Evolutionary conservation across 2,329 filamentous ascomycete species (phyloP).

Genomic region (Fusarium redolens): DNA sequence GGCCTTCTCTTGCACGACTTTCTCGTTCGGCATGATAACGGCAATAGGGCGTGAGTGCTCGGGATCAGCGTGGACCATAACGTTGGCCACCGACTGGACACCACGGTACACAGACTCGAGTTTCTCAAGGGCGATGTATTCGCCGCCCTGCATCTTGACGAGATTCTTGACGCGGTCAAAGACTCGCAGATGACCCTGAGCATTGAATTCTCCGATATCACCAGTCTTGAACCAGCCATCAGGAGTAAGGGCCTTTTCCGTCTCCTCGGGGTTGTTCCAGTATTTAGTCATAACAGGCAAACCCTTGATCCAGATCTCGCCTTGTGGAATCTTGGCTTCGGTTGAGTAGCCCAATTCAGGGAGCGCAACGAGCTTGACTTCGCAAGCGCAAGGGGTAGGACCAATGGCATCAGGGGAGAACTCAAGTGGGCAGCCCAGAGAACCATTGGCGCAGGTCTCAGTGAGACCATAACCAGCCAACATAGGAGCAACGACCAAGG

Average conservation of each 20-base stretch:
- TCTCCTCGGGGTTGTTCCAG: constrained; percentile 88
- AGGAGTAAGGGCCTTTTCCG: constrained; percentile 77
- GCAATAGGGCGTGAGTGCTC: constrained; percentile 83
- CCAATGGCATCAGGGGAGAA: constrained; percentile 85
- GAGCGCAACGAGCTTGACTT: constrained; percentile 92
- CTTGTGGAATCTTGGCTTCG: constrained; percentile 81
- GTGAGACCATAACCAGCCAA: constrained; percentile 93
- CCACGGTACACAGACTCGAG: constrained; percentile 92
- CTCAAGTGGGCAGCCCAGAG: constrained; percentile 84
- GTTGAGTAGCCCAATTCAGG: constrained; percentile 87
- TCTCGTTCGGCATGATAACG: constrained; percentile 78
- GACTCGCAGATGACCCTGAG: constrained; percentile 82
- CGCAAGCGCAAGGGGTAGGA: constrained; percentile 79
- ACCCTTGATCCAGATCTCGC: constrained; percentile 92
- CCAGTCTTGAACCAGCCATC: constrained; percentile 98
- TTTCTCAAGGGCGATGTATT: constrained; percentile 97
- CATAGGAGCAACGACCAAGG: constrained; percentile 93
- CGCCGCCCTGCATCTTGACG: constrained; percentile 93
- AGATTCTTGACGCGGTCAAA: constrained; percentile 99
- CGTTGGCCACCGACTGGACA: constrained; percentile 80
- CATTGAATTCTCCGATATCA: constrained; percentile 91
- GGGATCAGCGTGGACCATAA: constrained; percentile 85
- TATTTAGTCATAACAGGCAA: constrained; percentile 80
- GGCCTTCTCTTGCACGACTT: constrained; percentile 70
- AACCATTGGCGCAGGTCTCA: constrained; percentile 87